Evolutionary conservation across 1,284 basidiomycete genomes (phyloP), one percentile per base, ranked within the genome.

Genomic region (Ceratobasidium sp.): DNA sequence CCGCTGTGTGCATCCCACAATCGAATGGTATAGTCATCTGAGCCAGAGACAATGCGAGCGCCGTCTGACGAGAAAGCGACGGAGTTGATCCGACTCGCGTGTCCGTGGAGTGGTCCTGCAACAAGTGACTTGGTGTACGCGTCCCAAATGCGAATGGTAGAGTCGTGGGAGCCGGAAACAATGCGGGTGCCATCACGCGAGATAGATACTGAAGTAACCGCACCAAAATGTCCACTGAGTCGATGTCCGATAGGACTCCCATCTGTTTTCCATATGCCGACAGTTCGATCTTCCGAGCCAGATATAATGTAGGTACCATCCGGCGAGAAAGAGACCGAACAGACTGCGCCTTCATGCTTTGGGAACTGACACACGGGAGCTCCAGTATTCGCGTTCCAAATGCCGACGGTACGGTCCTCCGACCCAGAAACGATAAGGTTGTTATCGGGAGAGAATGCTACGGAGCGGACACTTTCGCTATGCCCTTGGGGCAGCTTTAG

Each of bases 1-100:
- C 71, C 71, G 3, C 44, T 64, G 8, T 29, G 17, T 15, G 57
- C 56, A 65, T 75, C 74, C 64, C 64, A 67, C 24, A 67, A 19
- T 44, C 27, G 29, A 19, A 62, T 15, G 14, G 36, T 62, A 11
- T 45, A 5, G 33, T 62, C 59, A 15, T 7, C 11, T 22, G 59
- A 62, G 17, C 59, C 31, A 62, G 59, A 45, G 14, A 24, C 59
- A 45, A 62, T 24, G 5, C 41, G 41, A 9, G 14, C n/a, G 19
- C 22, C n/a, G 15, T 62, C 59, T 2, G 33, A 33, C 17, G 59
- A 44, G 36, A 62, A 62, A 4, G 36, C 33, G 2, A 45, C 29
- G 1, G 36, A 62, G 14, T 8, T 33, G 19, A 62, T 41, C 17
- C 4, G 1, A 1, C 22, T 15, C 3, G 33, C 22, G 14, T 62